Conservation (phyloP, 768 basidiomycete species). For the Gloeophyllum trabeum region DNA sequence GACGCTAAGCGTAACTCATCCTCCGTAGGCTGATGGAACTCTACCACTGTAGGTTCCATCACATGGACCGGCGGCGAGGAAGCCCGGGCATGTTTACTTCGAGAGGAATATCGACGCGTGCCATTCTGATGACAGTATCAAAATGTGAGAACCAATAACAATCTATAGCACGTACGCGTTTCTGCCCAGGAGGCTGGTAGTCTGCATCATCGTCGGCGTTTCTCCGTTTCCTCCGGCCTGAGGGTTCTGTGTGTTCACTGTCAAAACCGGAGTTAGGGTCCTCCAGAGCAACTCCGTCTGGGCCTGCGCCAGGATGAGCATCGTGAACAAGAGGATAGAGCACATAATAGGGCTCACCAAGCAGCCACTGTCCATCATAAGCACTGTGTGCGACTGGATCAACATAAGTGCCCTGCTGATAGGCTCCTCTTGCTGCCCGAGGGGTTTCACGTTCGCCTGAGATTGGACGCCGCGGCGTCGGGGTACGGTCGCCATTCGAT, state of each 20-base stretch:
- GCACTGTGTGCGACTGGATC: no score
- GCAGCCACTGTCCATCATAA: no score
- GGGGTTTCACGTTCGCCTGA: no score
- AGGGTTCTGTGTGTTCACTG: no score
- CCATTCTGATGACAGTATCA: conserved; percentile 14
- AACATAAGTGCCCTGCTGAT: no score
- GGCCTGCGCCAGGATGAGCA: no score
- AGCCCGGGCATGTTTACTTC: conserved; percentile 20
- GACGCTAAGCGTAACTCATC: conserved; percentile 40
- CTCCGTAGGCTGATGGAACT: conserved; percentile 18
- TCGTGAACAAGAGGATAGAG: no score
- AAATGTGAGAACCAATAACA: no score
- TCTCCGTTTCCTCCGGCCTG: conserved; percentile 35
- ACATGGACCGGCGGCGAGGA: conserved; percentile 13
- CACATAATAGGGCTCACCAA: no score
- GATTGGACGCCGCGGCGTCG: conserved; percentile 26
- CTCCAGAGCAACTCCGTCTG: no score
- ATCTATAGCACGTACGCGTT: conserved; percentile 46
- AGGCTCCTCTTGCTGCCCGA: no score
- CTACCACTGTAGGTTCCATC: conserved; percentile 18
- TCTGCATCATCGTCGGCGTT: conserved; percentile 41
- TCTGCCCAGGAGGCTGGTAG: conserved; percentile 35
- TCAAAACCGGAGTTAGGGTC: no score
- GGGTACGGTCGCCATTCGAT: conserved; percentile 11
- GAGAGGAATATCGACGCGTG: conserved; percentile 21